Percentiles rank a stretch among this genome's conserved stretches.
Evolutionary conservation across 2,329 filamentous ascomycete species (phyloP).

Genomic region (Amphichorda felina): DNA sequence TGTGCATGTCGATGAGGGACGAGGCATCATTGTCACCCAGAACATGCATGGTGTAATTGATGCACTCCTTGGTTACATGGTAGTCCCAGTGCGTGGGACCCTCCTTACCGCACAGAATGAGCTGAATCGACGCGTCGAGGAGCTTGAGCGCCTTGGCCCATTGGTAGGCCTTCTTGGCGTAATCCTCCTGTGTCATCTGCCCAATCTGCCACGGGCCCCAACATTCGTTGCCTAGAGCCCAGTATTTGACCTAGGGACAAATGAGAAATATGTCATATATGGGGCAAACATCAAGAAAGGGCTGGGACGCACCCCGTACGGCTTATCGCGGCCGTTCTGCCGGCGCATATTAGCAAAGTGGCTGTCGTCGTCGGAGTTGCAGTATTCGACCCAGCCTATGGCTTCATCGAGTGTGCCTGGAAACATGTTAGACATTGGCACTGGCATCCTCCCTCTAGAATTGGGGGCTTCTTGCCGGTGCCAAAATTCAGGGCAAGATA

Average conservation of each 20-base stretch:
- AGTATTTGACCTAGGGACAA: conserved; percentile 63
- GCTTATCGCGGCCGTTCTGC: conserved; percentile 61
- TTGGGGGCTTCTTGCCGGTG: conserved; percentile 54
- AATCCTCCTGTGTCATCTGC: conserved; percentile 58
- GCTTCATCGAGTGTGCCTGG: conserved; percentile 28
- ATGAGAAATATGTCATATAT: conserved; percentile 1
- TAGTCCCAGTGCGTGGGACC: conserved; percentile 62
- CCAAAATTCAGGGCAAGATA: conserved; percentile 76
- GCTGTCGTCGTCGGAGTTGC: conserved; percentile 63
- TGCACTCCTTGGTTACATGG: conserved; percentile 58
- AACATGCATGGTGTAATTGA: conserved; percentile 25
- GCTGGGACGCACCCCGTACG: conserved; percentile 42
- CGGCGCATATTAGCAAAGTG: conserved; percentile 73
- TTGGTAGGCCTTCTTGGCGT: conserved; percentile 55
- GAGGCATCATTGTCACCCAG: conserved; percentile 18
- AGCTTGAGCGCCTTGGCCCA: conserved; percentile 63
- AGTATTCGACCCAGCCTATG: conserved; percentile 76
- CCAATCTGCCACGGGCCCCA: conserved; percentile 58
- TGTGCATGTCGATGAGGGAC: conserved; percentile 63
- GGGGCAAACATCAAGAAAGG: background rate
- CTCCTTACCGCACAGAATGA: conserved; percentile 64
- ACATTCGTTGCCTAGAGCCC: conserved; percentile 70
- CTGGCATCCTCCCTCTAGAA: too few relatives aligned
- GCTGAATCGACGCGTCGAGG: conserved; percentile 54
- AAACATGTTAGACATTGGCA: too few relatives aligned